These are phyloP conservation scores for Piromyces sp. DNA, from an alignment of 192 early-diverging fungal species.

Conservation along the genomic window DNA sequence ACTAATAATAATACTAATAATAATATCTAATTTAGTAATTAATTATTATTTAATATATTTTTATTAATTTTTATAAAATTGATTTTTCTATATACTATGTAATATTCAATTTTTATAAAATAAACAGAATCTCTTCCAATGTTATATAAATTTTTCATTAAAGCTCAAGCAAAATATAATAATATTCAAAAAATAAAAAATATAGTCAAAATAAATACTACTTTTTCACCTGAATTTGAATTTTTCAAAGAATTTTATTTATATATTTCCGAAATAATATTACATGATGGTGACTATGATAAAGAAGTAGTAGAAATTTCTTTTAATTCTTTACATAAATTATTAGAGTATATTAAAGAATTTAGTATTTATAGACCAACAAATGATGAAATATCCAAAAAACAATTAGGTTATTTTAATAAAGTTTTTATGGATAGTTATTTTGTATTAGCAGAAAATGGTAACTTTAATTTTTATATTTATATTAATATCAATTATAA, in stretches of 20 bases:
- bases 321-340: background rate
- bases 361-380: background rate
- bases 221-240: background rate
- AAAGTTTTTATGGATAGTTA: background rate
- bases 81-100: too few species aligned
- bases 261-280: background rate
- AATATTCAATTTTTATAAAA: too few species aligned
- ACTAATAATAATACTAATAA: too few species aligned
- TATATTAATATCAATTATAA: too few species aligned
- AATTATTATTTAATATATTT: too few species aligned
- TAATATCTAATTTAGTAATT: too few species aligned
- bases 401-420: background rate
- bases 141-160: background rate
- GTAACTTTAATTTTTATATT: background rate
- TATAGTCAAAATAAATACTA: background rate
- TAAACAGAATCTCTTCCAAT: background rate
- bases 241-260: background rate
- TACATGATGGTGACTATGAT: background rate
- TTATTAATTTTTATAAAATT: too few species aligned
- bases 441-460: background rate
- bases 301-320: background rate
- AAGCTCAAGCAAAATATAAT: background rate
- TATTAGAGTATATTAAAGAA: background rate
- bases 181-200: background rate
- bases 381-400: background rate